These are phyloP conservation scores for Neofusicoccum ribis DNA, from an alignment of 2,329 filamentous ascomycete genomes.

Conservation along the genomic window DNA sequence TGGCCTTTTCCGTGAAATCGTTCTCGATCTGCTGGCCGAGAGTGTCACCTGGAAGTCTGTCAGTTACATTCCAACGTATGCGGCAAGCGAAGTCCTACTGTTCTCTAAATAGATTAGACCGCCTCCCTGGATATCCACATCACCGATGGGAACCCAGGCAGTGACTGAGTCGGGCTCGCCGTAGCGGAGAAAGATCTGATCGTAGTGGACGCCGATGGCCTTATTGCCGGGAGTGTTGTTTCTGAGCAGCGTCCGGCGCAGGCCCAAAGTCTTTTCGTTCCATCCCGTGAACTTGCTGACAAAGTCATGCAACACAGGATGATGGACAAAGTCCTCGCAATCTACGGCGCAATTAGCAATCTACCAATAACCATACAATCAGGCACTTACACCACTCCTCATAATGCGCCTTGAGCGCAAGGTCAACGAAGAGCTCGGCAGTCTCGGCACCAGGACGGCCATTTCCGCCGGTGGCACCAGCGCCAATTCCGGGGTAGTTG, in stretches of 20 bases:
- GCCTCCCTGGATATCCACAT: constrained; percentile 37
- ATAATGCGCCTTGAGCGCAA: constrained; percentile 56
- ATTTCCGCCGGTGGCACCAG: constrained; percentile 42
- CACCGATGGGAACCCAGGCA: constrained; percentile 42
- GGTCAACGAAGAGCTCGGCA: constrained; percentile 48
- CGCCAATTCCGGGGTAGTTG: constrained; percentile 56
- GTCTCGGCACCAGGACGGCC: constrained; percentile 45
- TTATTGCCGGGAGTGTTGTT: constrained; percentile 57
- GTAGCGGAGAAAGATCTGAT: constrained; percentile 43
- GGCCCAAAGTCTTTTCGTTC: constrained; percentile 49
- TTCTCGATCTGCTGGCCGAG: constrained; percentile 42
- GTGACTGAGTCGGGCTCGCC: constrained; percentile 37
- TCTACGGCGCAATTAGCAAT: background rate
- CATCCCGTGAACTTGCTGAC: constrained; percentile 56
- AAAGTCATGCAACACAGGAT: constrained; percentile 52
- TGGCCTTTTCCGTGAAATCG: constrained; percentile 44
- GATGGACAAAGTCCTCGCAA: constrained; percentile 50
- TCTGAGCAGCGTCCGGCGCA: constrained; percentile 53
- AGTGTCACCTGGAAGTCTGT: constrained; percentile 20
- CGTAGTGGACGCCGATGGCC: constrained; percentile 45
- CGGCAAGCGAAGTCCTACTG: constrained; percentile 21
- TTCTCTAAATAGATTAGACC: constrained; percentile 47
- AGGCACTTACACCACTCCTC: constrained; percentile 29
- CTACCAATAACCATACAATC: background rate
- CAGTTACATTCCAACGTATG: background rate